Conservation (phyloP, 106 monocot genomes). For the Phalaenopsis equestris region DNA sequence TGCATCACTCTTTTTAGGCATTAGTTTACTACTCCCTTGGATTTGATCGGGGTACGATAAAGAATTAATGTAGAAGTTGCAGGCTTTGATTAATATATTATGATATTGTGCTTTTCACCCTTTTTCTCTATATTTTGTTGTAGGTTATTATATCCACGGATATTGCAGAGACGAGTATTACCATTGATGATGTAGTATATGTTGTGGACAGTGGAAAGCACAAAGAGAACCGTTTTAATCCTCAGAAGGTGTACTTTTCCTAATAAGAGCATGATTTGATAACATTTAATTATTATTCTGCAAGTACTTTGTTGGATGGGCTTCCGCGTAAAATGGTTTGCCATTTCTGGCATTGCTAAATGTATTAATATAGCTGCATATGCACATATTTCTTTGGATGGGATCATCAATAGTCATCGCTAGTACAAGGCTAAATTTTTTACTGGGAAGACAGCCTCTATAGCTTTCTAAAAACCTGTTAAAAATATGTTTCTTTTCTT, state of each 20-base stretch:
- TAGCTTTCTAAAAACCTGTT: neutral
- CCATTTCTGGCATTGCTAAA: neutral
- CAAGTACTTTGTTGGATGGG: neutral
- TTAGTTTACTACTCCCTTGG: neutral
- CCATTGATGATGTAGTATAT: constrained; percentile 94
- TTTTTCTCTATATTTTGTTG: constrained; percentile 3
- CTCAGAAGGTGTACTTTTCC: constrained; percentile 53
- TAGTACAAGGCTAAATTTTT: neutral
- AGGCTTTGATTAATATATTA: neutral
- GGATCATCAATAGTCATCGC: neutral
- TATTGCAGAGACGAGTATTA: constrained; percentile 96
- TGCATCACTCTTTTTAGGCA: neutral
- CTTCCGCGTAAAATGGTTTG: neutral
- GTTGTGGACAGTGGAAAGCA: constrained; percentile 95
- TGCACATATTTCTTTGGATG: neutral
- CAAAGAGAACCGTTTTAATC: constrained; percentile 88
- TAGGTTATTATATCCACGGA: constrained; percentile 93
- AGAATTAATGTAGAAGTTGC: neutral
- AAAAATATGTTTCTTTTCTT: neutral
- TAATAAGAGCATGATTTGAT: constrained; percentile 3
- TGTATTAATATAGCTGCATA: neutral
- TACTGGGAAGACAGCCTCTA: neutral
- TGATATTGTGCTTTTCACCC: neutral
- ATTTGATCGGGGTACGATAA: neutral
- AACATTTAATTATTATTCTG: neutral